Evolutionary conservation across 768 basidiomycete genomes (phyloP), one percentile per base, ranked within the genome.

Genomic region (Termitomyces sp.): DNA sequence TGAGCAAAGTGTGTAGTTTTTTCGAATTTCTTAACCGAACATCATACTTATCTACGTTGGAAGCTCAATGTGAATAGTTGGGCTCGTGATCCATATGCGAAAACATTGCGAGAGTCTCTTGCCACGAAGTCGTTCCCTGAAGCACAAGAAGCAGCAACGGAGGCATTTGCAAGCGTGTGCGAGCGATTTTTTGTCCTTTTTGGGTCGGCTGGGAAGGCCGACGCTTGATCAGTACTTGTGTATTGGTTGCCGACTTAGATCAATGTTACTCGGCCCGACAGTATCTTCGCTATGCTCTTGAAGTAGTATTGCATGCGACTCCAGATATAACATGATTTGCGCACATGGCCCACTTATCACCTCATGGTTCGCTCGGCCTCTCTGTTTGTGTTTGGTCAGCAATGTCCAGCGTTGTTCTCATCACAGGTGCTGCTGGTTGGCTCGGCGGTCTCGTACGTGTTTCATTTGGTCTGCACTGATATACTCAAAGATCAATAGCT

Each of bases 51-150:
- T n/a, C 2, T 36, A n/a, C 1, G 12, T 20, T 27, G 16, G 18
- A 39, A 76, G 75, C 75, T 80, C 49, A 80, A 80, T 47, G 70
- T 81, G 57, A 79, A 81, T 58, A 76, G 75, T 56, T 79, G 78
- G 76, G 77, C 69, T 1, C 73, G 78, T 32, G 76, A 79, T 65
- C 74, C 74, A 16, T 79, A 81, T 54, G 73, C 71, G 3, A 72
- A 74, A 57, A 57, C 58, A 0, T 62, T 81, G 6, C 69, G 70
- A 4, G 68, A 70, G 43, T 67, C 59, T 2, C 64, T 79, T 18
- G 62, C 67, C 48, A 64, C 69, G 2, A 74, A 71, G 58, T 65
- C 78, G 1, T 77, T 81, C 61, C 79, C 78, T 2, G 77, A 79
- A 5, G 79, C 76, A 2, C 72, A 77, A 34, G 78, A 79, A 44